Percentiles rank a stretch among this genome's conserved stretches.
Conservation (phyloP, 352 stramenopile species). For the Phytophthora citricola region DNA sequence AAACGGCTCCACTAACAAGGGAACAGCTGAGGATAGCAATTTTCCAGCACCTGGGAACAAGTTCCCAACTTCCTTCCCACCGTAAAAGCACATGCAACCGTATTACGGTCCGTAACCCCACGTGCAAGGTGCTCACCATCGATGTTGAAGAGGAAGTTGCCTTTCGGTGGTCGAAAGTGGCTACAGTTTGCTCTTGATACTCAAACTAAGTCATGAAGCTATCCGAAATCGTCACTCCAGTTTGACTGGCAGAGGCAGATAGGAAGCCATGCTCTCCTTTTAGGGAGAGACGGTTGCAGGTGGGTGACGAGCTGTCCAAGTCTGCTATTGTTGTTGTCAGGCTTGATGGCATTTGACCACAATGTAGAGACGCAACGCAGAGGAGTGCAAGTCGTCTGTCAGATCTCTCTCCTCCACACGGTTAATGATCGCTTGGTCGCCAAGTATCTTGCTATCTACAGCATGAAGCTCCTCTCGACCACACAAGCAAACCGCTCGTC, state of each 20-base stretch:
- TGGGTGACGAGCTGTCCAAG: neutral
- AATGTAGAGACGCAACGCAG: conserved; percentile 5
- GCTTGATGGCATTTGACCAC: conserved; percentile 11
- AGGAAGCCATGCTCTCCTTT: too few relatives aligned
- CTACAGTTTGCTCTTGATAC: neutral
- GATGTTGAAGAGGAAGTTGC: conserved; percentile 19
- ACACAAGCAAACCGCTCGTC: conserved; percentile 7
- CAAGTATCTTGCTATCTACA: conserved; percentile 21
- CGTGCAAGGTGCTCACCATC: too few relatives aligned
- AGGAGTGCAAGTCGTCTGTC: conserved; percentile 3
- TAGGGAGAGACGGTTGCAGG: neutral
- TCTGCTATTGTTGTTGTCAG: neutral
- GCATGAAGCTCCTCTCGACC: conserved; percentile 29
- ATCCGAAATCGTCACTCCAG: too few relatives aligned
- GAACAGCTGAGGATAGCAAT: conserved; percentile 16
- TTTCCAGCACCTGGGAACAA: neutral
- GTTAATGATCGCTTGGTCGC: conserved; percentile 6
- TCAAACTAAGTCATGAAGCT: too few relatives aligned
- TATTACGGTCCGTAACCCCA: neutral
- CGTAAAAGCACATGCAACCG: neutral
- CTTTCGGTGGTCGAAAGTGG: conserved; percentile 35
- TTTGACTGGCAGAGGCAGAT: neutral
- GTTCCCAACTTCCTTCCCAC: conserved; percentile 4
- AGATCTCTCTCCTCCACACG: conserved; percentile 16
- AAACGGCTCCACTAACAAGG: conserved; percentile 1